phyloP scores from a whole-genome alignment of 306 rosid genomes.

The Sophora flavescens region DNA sequence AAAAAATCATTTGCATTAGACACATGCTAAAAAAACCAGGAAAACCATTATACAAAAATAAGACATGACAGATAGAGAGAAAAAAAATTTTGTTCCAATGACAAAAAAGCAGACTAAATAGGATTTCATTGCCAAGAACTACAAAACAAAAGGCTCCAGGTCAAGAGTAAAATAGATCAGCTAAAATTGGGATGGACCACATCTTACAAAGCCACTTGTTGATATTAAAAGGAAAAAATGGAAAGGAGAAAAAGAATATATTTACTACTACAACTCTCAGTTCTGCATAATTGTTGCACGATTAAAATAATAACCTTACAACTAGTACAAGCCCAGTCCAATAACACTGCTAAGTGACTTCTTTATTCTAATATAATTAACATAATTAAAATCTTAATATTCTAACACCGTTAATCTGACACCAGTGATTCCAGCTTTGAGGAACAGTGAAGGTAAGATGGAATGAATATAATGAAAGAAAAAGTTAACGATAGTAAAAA shows the following conservation, averaged over 20 bases:
- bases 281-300: not conserved
- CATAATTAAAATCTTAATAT: not conserved
- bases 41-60: not conserved
- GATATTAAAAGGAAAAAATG: not conserved
- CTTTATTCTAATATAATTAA: no score
- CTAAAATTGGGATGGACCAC: not conserved
- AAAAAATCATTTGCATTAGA: slow-evolving; percentile 6
- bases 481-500: not conserved
- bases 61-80: not conserved
- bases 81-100: not conserved
- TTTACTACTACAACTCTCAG: not conserved
- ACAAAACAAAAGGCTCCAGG: slow-evolving; percentile 13
- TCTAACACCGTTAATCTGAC: not conserved
- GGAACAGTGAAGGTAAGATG: not conserved
- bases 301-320: not conserved
- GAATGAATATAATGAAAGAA: not conserved
- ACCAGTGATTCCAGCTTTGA: not conserved
- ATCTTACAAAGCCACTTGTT: slow-evolving; percentile 6
- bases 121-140: slow-evolving; percentile 7
- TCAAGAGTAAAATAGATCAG: not conserved
- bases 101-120: not conserved
- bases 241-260: not conserved
- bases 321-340: not conserved
- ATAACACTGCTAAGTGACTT: not conserved
- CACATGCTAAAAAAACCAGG: slow-evolving; percentile 1